Conservation (phyloP, 805 yeast genomes). For the Schizosaccharomyces osmophilus region DNA sequence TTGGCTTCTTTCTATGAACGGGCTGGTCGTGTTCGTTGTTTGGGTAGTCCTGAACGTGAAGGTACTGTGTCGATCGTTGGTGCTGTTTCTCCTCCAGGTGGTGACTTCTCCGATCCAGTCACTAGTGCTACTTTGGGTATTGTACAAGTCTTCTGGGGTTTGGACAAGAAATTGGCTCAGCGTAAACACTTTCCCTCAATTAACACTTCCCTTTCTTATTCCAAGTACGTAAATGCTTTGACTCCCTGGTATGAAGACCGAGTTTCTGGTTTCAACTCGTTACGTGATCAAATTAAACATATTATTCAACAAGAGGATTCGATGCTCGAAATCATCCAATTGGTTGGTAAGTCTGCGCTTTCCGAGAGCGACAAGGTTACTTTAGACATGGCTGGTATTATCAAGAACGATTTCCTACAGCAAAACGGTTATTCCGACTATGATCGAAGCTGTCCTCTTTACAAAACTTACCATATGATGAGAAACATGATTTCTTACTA, state of each 20-base stretch:
- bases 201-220: conserved; percentile 86
- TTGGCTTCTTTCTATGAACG: conserved; percentile 97
- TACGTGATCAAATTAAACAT: conserved; percentile 83
- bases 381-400: conserved; percentile 68
- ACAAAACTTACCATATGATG: conserved; percentile 98
- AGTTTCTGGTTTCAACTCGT: conserved; percentile 73
- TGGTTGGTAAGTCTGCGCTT: conserved; percentile 94
- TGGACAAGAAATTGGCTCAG: conserved; percentile 95
- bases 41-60: conserved; percentile 87
- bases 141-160: conserved; percentile 99
- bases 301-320: conserved; percentile 93
- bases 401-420: conserved; percentile 95
- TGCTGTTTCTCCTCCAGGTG: conserved; percentile 99
- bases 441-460: conserved; percentile 97
- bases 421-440: conserved; percentile 97
- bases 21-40: conserved; percentile 88
- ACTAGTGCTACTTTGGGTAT: conserved; percentile 96
- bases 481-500: conserved; percentile 72
- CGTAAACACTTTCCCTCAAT: conserved; percentile 99
- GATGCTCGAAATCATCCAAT: conserved; percentile 94
- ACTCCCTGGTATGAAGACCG: conserved; percentile 61
- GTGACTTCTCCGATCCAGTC: conserved; percentile 99
- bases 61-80: conserved; percentile 99
- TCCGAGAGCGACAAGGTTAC: conserved; percentile 93
- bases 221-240: conserved; percentile 79